These are phyloP conservation scores for Globisporangium nunn DNA, from an alignment of 352 stramenopile genomes.

Conservation along the genomic window DNA sequence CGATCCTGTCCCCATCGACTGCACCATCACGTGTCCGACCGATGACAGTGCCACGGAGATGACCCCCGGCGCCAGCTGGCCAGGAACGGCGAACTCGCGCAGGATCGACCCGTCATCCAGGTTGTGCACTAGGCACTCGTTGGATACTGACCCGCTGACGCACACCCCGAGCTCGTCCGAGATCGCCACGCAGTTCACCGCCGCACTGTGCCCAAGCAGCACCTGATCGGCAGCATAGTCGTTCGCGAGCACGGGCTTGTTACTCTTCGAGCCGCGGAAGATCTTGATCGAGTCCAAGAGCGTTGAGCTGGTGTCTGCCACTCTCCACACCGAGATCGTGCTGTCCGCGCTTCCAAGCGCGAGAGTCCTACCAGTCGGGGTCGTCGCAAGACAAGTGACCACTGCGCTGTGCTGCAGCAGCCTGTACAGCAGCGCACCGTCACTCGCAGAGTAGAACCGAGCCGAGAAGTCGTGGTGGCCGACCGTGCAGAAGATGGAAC, in stretches of 20 bases:
- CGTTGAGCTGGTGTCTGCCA: constrained; percentile 54
- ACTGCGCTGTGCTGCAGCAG: constrained; percentile 65
- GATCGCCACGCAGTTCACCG: constrained; percentile 54
- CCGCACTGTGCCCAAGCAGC: constrained; percentile 53
- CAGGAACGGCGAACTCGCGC: constrained; percentile 39
- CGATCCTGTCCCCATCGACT: constrained; percentile 50
- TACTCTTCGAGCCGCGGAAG: constrained; percentile 46
- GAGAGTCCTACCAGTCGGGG: constrained; percentile 34
- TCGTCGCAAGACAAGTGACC: constrained; percentile 58
- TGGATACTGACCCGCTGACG: constrained; percentile 56
- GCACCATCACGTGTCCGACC: constrained; percentile 62
- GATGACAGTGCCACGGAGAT: constrained; percentile 53
- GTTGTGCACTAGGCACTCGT: constrained; percentile 62
- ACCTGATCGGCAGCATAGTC: constrained; percentile 77
- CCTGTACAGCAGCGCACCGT: constrained; percentile 64
- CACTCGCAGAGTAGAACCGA: constrained; percentile 61
- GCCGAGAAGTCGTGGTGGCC: constrained; percentile 74
- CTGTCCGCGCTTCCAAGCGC: constrained; percentile 55
- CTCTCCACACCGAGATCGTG: constrained; percentile 78
- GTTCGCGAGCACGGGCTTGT: constrained; percentile 59
- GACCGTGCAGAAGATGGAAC: constrained; percentile 53
- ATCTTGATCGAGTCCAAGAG: constrained; percentile 74
- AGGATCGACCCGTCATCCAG: constrained; percentile 63
- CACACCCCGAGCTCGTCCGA: constrained; percentile 73
- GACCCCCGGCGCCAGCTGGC: constrained; percentile 34